phyloP scores from a whole-genome alignment of 2,329 filamentous ascomycete genomes.

The Hymenoscyphus repandus region DNA sequence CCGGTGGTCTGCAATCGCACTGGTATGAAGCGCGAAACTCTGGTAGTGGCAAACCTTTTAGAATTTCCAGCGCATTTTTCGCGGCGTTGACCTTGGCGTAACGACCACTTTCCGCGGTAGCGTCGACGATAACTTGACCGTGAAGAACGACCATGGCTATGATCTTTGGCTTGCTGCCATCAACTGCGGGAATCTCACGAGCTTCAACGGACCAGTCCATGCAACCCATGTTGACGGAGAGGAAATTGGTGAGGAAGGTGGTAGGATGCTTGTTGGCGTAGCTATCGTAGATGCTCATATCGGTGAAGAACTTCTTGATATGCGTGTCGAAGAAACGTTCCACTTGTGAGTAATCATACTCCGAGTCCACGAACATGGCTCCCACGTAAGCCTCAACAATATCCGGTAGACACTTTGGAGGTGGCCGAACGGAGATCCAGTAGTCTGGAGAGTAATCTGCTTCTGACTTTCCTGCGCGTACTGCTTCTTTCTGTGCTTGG shows the following conservation, averaged over 20 bases:
- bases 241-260: conserved; percentile 61
- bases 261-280: conserved; percentile 85
- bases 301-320: conserved; percentile 71
- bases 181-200: conserved; percentile 37
- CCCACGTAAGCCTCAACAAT: conserved; percentile 85
- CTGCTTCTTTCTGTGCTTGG: conserved; percentile 31
- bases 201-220: conserved; percentile 45
- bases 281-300: conserved; percentile 82
- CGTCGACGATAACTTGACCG: conserved; percentile 57
- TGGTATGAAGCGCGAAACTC: conserved; percentile 56
- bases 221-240: conserved; percentile 64
- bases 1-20: conserved; percentile 53
- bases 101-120: conserved; percentile 56
- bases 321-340: conserved; percentile 71
- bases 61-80: conserved; percentile 46
- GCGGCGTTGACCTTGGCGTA: conserved; percentile 70
- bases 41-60: conserved; percentile 41
- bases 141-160: conserved; percentile 75
- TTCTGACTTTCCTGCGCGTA: conserved; percentile 31
- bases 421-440: conserved; percentile 59
- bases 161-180: conserved; percentile 44
- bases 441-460: conserved; percentile 53
- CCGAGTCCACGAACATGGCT: conserved; percentile 84
- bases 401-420: conserved; percentile 76
- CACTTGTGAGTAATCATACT: conserved; percentile 70